A percentile compares a stretch with the other conserved stretches of the same genome.
phyloP scores from a whole-genome alignment of 768 basidiomycete species.

The Leccinum uliginosum region DNA sequence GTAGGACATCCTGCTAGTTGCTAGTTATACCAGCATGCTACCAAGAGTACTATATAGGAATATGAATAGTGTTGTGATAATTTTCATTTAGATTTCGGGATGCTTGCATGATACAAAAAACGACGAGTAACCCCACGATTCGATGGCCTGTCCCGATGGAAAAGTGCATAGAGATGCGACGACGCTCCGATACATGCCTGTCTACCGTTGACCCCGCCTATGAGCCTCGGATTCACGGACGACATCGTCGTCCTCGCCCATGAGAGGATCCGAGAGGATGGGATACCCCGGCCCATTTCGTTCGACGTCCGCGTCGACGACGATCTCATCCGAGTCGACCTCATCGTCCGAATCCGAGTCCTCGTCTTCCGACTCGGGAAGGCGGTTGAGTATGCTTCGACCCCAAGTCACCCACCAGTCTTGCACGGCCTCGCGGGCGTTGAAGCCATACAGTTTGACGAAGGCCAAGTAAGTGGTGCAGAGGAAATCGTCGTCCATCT shows the following conservation, averaged over 20 bases:
- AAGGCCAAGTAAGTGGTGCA: constrained; percentile 46
- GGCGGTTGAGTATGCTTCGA: constrained; percentile 3
- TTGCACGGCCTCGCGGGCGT: constrained; percentile 50
- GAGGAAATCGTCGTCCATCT: constrained; percentile 34
- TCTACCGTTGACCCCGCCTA: neutral
- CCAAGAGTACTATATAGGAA: neutral
- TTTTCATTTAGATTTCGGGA: neutral
- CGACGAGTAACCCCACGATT: too few relatives aligned
- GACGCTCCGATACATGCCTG: neutral
- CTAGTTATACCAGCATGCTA: neutral
- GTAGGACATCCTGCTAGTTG: neutral
- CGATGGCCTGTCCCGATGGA: too few relatives aligned
- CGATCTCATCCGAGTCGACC: neutral
- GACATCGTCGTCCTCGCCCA: constrained; percentile 11
- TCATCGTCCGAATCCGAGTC: neutral
- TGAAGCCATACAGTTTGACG: constrained; percentile 43
- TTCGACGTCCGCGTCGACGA: constrained; percentile 14
- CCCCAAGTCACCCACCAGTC: constrained; percentile 65
- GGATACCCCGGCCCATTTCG: constrained; percentile 2
- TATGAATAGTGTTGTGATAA: neutral
- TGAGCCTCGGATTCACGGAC: constrained; percentile 7
- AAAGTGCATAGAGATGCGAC: neutral
- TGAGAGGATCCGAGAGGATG: constrained; percentile 10
- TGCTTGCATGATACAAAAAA: neutral
- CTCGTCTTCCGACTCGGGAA: neutral